Evolutionary conservation across 768 basidiomycete species (phyloP), one percentile per base, ranked within the genome.

Genomic region (Phanerochaete sordida): DNA sequence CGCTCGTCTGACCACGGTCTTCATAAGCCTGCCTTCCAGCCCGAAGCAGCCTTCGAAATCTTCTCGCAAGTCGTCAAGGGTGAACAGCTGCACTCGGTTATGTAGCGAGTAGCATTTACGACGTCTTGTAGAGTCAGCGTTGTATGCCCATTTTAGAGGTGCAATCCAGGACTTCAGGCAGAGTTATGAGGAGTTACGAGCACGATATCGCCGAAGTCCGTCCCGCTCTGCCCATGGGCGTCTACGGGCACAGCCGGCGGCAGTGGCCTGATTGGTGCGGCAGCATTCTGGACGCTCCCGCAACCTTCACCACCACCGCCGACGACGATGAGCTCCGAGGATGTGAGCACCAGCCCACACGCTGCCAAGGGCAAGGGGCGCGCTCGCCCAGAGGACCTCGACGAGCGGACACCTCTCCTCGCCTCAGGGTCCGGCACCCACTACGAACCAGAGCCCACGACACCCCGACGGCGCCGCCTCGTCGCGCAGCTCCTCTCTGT

Each of bases 11-110:
- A 53, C 4, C 50, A 46, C 35, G 23, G 11, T 49, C n/a, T 1
- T 6, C 0, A 16, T 43, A 11, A 87, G 86, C 77, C 86, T 31
- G 84, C 84, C 0, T 87, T 84, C 74, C 82, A 85, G 61, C 86
- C 85, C 4, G 77, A 76, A 48, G 81, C 80, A 2, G 75, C 85
- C 0, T 73, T 86, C 5, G 81, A 80, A 62, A 84, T 88, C 56
- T 85, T 87, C 69, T 76, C 74, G 3, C 84, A 88, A 62, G 66
- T 87, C 15, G 67, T 87, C 26, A 70, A 72, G 26, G 77, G 71
- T 60, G 73, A 87, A 59, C 80, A 77, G 58, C 68, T 85, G 3
- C 84, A 85, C 62, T 86, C 84, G 1, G 80, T 81, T 7, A 57
- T 49, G 2, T 68, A 31, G 30, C 8, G 19, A 11, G 39, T 19